Evolutionary conservation across 352 stramenopile species (phyloP).

Genomic region (Phytophthora pini): DNA sequence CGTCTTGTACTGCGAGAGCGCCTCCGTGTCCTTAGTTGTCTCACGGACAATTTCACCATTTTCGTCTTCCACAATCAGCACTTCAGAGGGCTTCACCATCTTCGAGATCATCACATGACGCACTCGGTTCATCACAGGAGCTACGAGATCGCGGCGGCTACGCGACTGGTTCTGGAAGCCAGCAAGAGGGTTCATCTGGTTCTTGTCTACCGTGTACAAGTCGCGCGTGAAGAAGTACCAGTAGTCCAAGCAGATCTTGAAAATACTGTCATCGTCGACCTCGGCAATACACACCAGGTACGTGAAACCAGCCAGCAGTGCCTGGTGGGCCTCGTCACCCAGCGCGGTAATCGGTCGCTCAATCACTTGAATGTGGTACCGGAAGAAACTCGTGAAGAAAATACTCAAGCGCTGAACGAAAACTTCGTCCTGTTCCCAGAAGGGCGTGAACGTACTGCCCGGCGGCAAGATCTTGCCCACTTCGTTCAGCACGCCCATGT

Average conservation of each 20-base stretch:
- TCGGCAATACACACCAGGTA: slow-evolving; percentile 94
- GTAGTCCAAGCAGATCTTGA: slow-evolving; percentile 99
- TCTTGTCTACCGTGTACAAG: slow-evolving; percentile 94
- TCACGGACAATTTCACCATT: slow-evolving; percentile 97
- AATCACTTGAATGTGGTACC: slow-evolving; percentile 95
- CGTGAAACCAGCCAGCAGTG: slow-evolving; percentile 93
- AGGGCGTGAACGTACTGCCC: slow-evolving; percentile 93
- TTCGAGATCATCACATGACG: slow-evolving; percentile 98
- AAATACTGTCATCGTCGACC: slow-evolving; percentile 95
- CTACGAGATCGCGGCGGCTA: slow-evolving; percentile 74
- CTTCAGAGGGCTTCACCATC: slow-evolving; percentile 99
- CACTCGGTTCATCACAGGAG: slow-evolving; percentile 93
- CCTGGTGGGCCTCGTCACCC: slow-evolving; percentile 90
- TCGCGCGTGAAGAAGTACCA: slow-evolving; percentile 97
- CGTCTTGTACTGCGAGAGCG: slow-evolving; percentile 99
- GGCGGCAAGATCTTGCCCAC: slow-evolving; percentile 92
- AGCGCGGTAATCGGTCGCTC: slow-evolving; percentile 84
- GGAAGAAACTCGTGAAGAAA: slow-evolving; percentile 97
- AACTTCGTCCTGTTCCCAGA: slow-evolving; percentile 94
- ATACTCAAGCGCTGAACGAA: slow-evolving; percentile 98
- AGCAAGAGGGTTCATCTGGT: slow-evolving; percentile 69
- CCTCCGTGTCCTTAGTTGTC: slow-evolving; percentile 99
- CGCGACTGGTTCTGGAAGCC: slow-evolving; percentile 59
- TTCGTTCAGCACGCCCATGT: slow-evolving; percentile 94
- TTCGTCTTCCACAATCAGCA: slow-evolving; percentile 99